Evolutionary conservation across 2,329 filamentous ascomycete genomes (phyloP), one percentile per base, ranked within the genome.

Genomic region (Septoria petroselini): DNA sequence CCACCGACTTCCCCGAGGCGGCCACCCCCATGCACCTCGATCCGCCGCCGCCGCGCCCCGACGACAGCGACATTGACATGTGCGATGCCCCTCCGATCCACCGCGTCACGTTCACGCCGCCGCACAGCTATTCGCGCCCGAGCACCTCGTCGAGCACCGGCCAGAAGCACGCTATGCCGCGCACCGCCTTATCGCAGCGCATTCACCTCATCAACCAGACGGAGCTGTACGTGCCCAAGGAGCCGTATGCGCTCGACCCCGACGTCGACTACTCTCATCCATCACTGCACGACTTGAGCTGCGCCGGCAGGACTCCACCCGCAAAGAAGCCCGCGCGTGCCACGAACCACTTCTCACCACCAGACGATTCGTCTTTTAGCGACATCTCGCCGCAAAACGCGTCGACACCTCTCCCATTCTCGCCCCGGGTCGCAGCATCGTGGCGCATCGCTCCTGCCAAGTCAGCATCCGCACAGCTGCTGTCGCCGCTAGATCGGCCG

Each of bases 201-300:
- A 52, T 52, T 25, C 43, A 48, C 14, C 37, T 45, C 31, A 48
- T 48, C 44, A 45, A 52, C 29, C 19, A 50, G 30, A 39, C 39
- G 21, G 49, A 41, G 21, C 30, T 18, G 17, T 41, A 52, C 30
- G 49, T 52, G 38, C 49, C 49, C 0, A n/a, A 19, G 3, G 30
- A 40, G 30, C 50, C 50, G 18, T 37, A 43, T 3, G 30, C 29
- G 4, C 25, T 42, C 27, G 41, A 52, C 23, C 33, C n/a, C 27
- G 49, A 52, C 42, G 42, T 47, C 39, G 49, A 52, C 21, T 33
- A 41, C 25, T 52, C 38, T 17, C 41, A 41, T 19, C 42, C 41
- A 23, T 23, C 27, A 2, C 27, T 48, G 15, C 35, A 41, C 18
- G 34, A 31, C 30, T 18, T 38, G 19, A 41, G 15, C 27, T 34